Percentiles rank a stretch among this genome's conserved stretches.
These are phyloP conservation scores for Mycena pura DNA, from an alignment of 768 basidiomycete genomes.

Conservation along the genomic window DNA sequence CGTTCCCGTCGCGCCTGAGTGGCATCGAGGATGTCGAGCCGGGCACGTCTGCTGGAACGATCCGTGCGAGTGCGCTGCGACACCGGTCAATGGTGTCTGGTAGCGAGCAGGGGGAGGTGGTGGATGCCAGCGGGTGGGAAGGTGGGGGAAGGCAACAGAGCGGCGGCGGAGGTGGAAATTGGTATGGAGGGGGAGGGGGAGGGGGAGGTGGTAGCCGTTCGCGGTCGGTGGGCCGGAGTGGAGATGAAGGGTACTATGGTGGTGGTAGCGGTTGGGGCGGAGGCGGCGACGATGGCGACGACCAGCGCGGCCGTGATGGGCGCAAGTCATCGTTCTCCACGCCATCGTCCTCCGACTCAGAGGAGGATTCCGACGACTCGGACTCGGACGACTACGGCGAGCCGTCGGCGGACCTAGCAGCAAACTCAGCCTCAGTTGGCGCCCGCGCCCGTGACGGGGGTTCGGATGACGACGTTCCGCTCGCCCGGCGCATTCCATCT, in stretches of 20 bases:
- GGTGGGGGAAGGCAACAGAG: slow-evolving; percentile 22
- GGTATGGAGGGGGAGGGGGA: slow-evolving; percentile 13
- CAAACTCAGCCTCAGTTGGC: too few species aligned
- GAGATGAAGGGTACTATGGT: slow-evolving; percentile 27
- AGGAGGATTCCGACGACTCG: slow-evolving; percentile 48
- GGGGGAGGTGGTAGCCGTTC: slow-evolving; percentile 25
- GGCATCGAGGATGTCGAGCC: slow-evolving; percentile 41
- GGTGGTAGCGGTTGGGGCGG: slow-evolving; percentile 30
- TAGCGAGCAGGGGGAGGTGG: slow-evolving; percentile 24
- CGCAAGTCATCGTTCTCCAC: slow-evolving; percentile 42
- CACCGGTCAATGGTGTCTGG: slow-evolving; percentile 2
- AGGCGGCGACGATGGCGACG: slow-evolving; percentile 41
- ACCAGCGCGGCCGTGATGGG: slow-evolving; percentile 37
- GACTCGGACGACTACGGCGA: slow-evolving; percentile 31
- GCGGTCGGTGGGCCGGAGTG: slow-evolving; percentile 24
- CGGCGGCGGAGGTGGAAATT: slow-evolving; percentile 28
- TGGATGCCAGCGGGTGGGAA: slow-evolving; percentile 38
- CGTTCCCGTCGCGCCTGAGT: slow-evolving; percentile 10
- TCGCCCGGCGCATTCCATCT: slow-evolving; percentile 83
- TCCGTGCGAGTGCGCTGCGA: slow-evolving; percentile 37
- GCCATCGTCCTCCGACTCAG: slow-evolving; percentile 33
- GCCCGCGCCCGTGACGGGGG: not conserved
- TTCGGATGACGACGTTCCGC: slow-evolving; percentile 83
- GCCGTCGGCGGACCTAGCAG: slow-evolving; percentile 34
- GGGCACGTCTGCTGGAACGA: slow-evolving; percentile 55